Base-by-base conservation (phyloP, 345 rosid genomes). In the Eucalyptus viminalis region DNA sequence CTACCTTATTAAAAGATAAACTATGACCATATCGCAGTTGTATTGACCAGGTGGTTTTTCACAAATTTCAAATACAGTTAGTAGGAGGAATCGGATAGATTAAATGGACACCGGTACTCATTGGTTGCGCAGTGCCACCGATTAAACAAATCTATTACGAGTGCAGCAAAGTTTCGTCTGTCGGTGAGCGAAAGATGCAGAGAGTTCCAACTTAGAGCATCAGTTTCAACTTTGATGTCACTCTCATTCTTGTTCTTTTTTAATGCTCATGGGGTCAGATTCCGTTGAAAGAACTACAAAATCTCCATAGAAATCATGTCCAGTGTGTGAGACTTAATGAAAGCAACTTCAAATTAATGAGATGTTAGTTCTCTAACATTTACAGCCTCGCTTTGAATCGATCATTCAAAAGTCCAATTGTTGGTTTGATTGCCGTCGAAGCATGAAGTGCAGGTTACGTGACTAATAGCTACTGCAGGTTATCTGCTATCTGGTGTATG, bases 41-140 rank as follows among this genome's bases (percentile, higher is more conserved):
- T 0, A 40, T 4, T 76, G 85, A 76, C 47, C 29, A 40, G 3
- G 15, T 76, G 83, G 47, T 76, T 40, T 11, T 11, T 69, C 12
- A 13, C 15, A 21, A 21, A 21, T 76, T 76, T 76, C 45, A 22
- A 76, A 76, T 40, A 40, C 3, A 3, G 13, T 4, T 21, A 76
- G 83, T 40, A 11, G 47, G 47, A 76, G 83, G 83, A 40, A 76
- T 76, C 83, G 15, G 47, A 72, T 37, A 10, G 45, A 72, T 17
- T 14, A 19, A 72, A 10, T 37, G 14, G 45, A 72, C 11, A 34
- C 27, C 4, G 14, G 44, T 37, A 72, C 81, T 34, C 81, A 11
- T 10, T 19, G 40, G 47, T 40, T 19, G 3, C 29, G 45, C 1
- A 21, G 45, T 6, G 83, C 83, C 27, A 37, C 0, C 9, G 0